Base-by-base conservation (phyloP, 345 rosid genomes). In the Euphorbia pulcherrima region DNA sequence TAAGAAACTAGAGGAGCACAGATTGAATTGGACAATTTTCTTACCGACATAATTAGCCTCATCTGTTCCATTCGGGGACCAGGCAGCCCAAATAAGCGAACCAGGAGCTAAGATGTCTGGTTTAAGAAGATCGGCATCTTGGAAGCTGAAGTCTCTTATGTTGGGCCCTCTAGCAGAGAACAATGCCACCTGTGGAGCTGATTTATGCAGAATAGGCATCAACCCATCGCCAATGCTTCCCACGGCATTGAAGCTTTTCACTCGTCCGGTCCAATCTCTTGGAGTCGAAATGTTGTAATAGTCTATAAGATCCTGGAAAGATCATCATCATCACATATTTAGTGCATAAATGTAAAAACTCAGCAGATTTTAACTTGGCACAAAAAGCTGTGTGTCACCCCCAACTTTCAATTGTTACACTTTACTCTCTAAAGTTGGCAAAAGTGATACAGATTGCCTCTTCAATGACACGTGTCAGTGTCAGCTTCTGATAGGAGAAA, bases 61-160 rank as follows among this genome's bases (percentile, higher is more conserved):
- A 66, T 94, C 99, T 1, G 97, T 94, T 79, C 99, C 99, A 81
- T 94, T 94, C 21, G 84, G 88, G 56, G 99, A 91, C 99, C 99
- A 94, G 39, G 99, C 99, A 66, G 99, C 93, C 99, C 99, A 94
- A 67, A 94, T 94, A 55, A 94, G 81, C 73, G 97, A 83, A 64
- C 99, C 99, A 14, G 99, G 99, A 68, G 99, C 99, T 66, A 94
- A 76, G 67, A 94, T 91, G 75, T 94, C 99, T 26, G 99, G 99
- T 78, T 94, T 94, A 64, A 94, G 99, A 70, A 94, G 96, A 85
- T 94, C 99, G 7, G 99, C 97, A 80, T 94, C 99, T 71, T 77
- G 89, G 79, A 87, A 94, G 80, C 92, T 88, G 79, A 84, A 94
- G 84, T 94, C 97, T 83, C 82, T 94, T 23, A 88, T 81, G 77